Evolutionary conservation across 2,329 filamentous ascomycete species (phyloP).

Genomic region (Colletotrichum australisinense): DNA sequence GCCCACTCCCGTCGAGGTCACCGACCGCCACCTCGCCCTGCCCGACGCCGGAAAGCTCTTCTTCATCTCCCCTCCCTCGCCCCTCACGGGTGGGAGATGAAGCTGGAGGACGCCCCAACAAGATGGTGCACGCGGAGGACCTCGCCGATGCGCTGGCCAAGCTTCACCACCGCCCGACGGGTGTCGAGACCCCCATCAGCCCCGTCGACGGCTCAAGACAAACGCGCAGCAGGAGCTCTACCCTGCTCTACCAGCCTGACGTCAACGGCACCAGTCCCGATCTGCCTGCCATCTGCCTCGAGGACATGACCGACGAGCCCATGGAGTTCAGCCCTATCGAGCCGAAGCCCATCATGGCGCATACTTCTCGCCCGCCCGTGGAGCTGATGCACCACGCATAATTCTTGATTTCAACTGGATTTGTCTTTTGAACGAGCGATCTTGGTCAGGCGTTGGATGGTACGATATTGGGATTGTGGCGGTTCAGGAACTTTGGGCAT

Average conservation of each 20-base stretch:
- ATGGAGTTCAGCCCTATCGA: slow-evolving; percentile 56
- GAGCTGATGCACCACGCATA: slow-evolving; percentile 65
- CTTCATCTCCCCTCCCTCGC: slow-evolving; percentile 77
- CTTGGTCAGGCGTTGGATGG: slow-evolving; percentile 29
- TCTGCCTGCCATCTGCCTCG: slow-evolving; percentile 73
- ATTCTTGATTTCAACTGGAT: slow-evolving; percentile 26
- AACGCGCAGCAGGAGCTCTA: slow-evolving; percentile 70
- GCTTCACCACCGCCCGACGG: slow-evolving; percentile 60
- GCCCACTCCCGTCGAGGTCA: slow-evolving; percentile 65
- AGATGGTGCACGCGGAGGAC: slow-evolving; percentile 76
- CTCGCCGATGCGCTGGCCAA: slow-evolving; percentile 74
- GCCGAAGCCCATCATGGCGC: slow-evolving; percentile 63
- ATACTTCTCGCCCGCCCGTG: slow-evolving; percentile 72
- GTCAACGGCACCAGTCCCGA: slow-evolving; percentile 62
- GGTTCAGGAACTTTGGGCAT: neutral
- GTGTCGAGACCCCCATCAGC: slow-evolving; percentile 49
- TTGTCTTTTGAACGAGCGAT: slow-evolving; percentile 10
- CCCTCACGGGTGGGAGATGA: slow-evolving; percentile 78
- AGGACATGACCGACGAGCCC: slow-evolving; percentile 73
- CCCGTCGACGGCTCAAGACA: slow-evolving; percentile 53
- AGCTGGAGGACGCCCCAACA: slow-evolving; percentile 76
- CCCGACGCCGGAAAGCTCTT: slow-evolving; percentile 78
- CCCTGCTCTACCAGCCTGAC: slow-evolving; percentile 73
- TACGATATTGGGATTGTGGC: neutral
- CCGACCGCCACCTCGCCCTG: slow-evolving; percentile 71